These are phyloP conservation scores for Ophiostoma australiae DNA, from an alignment of 2,329 filamentous ascomycete species.

Conservation along the genomic window DNA sequence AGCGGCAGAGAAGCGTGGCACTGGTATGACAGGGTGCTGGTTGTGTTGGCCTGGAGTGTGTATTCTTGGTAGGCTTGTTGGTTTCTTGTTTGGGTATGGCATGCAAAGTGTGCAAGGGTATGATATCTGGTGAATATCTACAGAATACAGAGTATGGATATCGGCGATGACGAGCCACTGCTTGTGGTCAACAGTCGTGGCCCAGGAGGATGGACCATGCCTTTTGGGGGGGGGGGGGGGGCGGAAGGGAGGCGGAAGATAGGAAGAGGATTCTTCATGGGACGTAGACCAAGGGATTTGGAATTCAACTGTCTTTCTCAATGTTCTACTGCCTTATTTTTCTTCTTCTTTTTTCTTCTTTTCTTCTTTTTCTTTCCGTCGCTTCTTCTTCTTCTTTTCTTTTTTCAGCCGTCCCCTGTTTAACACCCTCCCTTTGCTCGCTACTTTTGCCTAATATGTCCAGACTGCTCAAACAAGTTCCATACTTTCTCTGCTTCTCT, in stretches of 20 bases:
- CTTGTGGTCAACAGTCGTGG: too few relatives aligned
- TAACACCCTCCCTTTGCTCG: background rate
- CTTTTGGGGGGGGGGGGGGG: too few relatives aligned
- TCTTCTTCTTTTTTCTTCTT: background rate
- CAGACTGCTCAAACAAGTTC: background rate
- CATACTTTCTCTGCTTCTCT: background rate
- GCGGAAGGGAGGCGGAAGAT: background rate
- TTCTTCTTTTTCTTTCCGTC: background rate
- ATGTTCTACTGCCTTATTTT: background rate
- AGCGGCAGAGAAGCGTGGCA: background rate
- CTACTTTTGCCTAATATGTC: background rate
- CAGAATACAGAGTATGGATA: too few relatives aligned
- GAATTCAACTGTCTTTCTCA: background rate
- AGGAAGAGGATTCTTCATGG: background rate
- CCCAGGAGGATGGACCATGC: too few relatives aligned
- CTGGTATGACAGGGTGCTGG: background rate
- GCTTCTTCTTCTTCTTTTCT: background rate
- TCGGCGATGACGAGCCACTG: too few relatives aligned
- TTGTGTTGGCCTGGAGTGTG: background rate
- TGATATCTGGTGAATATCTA: background rate
- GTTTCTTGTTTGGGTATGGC: background rate
- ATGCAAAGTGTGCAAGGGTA: background rate
- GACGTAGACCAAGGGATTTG: background rate
- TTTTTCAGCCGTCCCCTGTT: background rate
- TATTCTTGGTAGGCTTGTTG: background rate